Conservation (phyloP, 441 rosid genomes). For the Erysimum cheiri region DNA sequence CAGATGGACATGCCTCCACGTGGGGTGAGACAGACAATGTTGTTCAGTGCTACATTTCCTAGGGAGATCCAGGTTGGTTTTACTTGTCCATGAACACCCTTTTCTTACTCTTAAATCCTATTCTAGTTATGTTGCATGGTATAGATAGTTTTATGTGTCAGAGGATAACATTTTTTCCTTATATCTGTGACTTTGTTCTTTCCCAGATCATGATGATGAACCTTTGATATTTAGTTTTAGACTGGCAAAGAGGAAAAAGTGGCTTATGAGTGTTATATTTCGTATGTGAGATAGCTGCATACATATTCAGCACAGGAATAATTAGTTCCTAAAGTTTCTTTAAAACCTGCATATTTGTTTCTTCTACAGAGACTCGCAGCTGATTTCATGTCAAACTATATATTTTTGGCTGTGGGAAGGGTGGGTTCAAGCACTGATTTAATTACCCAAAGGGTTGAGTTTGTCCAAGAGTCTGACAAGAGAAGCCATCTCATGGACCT, state of each 20-base stretch:
- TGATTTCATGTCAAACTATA: conserved; percentile 62
- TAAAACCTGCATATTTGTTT: conserved; percentile 28
- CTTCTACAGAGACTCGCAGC: conserved; percentile 60
- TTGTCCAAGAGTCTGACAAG: conserved; percentile 61
- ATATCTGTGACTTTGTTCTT: conserved; percentile 13
- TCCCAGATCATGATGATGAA: conserved; percentile 11
- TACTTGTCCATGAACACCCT: neutral
- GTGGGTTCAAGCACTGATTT: conserved; percentile 77
- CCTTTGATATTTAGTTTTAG: conserved; percentile 27
- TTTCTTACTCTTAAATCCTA: conserved; percentile 12
- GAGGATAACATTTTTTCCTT: neutral
- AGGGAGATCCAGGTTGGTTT: conserved; percentile 64
- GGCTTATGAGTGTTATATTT: conserved; percentile 22
- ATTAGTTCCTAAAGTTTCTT: conserved; percentile 8
- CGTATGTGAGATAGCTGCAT: conserved; percentile 5
- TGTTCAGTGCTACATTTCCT: conserved; percentile 74
- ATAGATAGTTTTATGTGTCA: neutral
- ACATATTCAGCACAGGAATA: conserved; percentile 8
- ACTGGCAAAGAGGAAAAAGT: conserved; percentile 17
- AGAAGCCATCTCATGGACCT: conserved; percentile 75
- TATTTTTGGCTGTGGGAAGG: conserved; percentile 71
- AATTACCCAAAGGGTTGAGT: conserved; percentile 66
- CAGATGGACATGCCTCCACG: conserved; percentile 73
- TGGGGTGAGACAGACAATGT: conserved; percentile 65
- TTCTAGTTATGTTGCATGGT: conserved; percentile 1